These are phyloP conservation scores for Leishmania aethiopica DNA, from an alignment of 208 protist genomes.

Conservation along the genomic window DNA sequence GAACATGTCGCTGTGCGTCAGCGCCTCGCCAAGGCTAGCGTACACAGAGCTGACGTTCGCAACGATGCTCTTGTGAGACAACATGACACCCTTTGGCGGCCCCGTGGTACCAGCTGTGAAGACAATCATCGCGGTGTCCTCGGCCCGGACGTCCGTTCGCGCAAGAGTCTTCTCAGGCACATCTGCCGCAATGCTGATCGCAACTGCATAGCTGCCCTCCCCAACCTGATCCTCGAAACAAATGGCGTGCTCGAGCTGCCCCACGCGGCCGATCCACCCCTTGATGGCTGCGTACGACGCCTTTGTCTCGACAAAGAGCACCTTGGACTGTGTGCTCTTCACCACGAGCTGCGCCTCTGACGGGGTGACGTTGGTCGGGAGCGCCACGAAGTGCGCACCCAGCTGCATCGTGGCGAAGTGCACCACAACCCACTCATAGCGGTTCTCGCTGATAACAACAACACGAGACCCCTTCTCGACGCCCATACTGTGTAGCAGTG, in stretches of 20 bases:
- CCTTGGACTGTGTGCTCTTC: conserved; percentile 83
- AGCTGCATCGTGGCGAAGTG: conserved; percentile 90
- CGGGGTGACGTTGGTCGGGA: conserved; percentile 91
- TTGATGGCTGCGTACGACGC: conserved; percentile 77
- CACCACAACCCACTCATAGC: conserved; percentile 92
- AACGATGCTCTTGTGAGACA: conserved; percentile 93
- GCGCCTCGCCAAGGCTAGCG: conserved; percentile 75
- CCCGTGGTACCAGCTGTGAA: conserved; percentile 93
- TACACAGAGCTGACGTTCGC: conserved; percentile 90
- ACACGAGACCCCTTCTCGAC: conserved; percentile 83
- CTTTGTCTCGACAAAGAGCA: conserved; percentile 87
- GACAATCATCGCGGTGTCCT: conserved; percentile 93
- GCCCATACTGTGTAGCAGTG: conserved; percentile 79
- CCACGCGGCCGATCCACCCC: conserved; percentile 82
- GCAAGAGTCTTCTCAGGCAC: conserved; percentile 70
- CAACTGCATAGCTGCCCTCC: conserved; percentile 87
- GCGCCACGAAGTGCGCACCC: conserved; percentile 85
- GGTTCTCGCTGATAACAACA: conserved; percentile 91
- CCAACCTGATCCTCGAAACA: conserved; percentile 90
- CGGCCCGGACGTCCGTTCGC: conserved; percentile 69
- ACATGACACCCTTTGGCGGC: conserved; percentile 94
- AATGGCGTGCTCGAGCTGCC: conserved; percentile 79
- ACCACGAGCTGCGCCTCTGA: conserved; percentile 84
- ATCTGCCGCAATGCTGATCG: conserved; percentile 77
- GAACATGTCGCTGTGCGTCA: conserved; percentile 89